Percentiles rank a stretch among this genome's conserved stretches.
phyloP scores from a whole-genome alignment of 306 rosid genomes.

The Clitoria ternatea region DNA sequence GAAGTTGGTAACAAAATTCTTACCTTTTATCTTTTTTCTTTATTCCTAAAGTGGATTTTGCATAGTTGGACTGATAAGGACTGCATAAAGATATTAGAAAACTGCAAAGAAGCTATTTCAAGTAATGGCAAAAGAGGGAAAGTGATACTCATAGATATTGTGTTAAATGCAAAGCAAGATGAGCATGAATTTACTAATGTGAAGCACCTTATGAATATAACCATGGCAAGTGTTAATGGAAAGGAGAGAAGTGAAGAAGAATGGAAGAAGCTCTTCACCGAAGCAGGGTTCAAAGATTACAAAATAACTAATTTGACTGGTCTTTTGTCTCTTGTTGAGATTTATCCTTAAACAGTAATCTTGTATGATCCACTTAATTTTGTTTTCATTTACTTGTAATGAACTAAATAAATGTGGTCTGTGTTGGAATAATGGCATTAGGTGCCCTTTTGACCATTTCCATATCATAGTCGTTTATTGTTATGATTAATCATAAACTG shows the following conservation, averaged over 20 bases:
- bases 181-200: too few relatives aligned
- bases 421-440: too few relatives aligned
- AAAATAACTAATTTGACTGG: slow-evolving; percentile 16
- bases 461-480: too few relatives aligned
- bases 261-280: slow-evolving; percentile 31
- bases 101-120: slow-evolving; percentile 29
- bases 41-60: too few relatives aligned
- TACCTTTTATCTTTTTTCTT: too few relatives aligned
- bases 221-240: too few relatives aligned
- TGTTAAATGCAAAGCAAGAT: slow-evolving; percentile 19
- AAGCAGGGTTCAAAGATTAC: slow-evolving; percentile 33
- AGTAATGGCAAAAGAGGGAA: slow-evolving; percentile 19
- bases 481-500: too few relatives aligned
- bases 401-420: too few relatives aligned
- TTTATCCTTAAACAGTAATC: slow-evolving; percentile 20
- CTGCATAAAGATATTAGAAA: slow-evolving; percentile 30
- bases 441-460: too few relatives aligned
- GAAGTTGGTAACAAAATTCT: too few relatives aligned
- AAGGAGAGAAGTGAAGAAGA: slow-evolving; percentile 21
- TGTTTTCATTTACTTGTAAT: too few relatives aligned
- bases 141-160: slow-evolving; percentile 34
- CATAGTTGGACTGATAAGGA: too few relatives aligned
- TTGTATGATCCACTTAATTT: not conserved
- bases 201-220: slow-evolving; percentile 28
- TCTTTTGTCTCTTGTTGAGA: slow-evolving; percentile 36